Conservation (phyloP, 495 filamentous ascomycete species). For the Penicillium psychrofluorescens region DNA sequence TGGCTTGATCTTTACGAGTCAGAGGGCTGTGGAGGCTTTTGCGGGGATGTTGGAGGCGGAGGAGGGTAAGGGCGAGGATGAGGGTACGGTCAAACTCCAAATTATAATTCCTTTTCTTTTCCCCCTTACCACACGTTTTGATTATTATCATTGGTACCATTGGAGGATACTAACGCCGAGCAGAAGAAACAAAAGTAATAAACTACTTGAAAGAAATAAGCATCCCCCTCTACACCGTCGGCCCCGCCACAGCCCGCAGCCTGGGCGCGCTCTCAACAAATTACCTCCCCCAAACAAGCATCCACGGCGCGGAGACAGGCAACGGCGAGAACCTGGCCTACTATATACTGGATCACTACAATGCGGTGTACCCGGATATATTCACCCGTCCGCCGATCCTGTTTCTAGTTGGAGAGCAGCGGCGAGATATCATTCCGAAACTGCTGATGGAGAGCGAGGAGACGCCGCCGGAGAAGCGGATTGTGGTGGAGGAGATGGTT, state of each 20-base stretch:
- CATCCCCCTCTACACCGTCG: slow-evolving; percentile 68
- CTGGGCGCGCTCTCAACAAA: slow-evolving; percentile 48
- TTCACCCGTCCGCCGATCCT: slow-evolving; percentile 36
- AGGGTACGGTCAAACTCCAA: no score
- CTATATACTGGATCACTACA: slow-evolving; percentile 71
- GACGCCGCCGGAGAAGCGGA: slow-evolving; percentile 25
- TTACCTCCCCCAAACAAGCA: slow-evolving; percentile 39
- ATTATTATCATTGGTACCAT: no score
- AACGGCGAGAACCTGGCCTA: slow-evolving; percentile 71
- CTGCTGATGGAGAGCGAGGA: slow-evolving; percentile 53
- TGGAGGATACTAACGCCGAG: no score
- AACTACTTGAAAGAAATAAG: no score
- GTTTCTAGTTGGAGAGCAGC: slow-evolving; percentile 81
- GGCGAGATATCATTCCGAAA: slow-evolving; percentile 80
- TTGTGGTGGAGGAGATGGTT: slow-evolving; percentile 66
- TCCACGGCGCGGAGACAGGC: slow-evolving; percentile 72
- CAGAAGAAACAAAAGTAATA: no score
- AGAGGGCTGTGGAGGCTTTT: slow-evolving; percentile 87
- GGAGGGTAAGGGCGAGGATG: background rate
- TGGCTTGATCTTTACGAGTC: slow-evolving; percentile 87
- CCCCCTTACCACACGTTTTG: no score
- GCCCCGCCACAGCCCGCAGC: slow-evolving; percentile 78
- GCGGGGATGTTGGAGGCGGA: slow-evolving; percentile 51
- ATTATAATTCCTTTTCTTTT: no score
- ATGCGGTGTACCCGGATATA: slow-evolving; percentile 1